These are phyloP conservation scores for Aureobasidium sp. DNA, from an alignment of 2,329 filamentous ascomycete species.

Conservation along the genomic window DNA sequence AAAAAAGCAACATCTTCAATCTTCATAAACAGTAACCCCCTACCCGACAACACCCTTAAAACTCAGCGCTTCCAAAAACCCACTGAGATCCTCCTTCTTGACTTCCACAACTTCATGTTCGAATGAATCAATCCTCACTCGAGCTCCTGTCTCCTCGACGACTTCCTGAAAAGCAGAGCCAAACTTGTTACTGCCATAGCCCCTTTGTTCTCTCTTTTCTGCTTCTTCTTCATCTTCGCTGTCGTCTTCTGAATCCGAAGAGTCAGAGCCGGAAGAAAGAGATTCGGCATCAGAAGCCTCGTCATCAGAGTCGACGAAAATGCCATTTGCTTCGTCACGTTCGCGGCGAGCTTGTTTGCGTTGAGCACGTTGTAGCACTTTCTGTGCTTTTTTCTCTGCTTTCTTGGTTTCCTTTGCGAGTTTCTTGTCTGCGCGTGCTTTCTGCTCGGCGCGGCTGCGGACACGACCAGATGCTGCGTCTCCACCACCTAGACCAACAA, in stretches of 20 bases:
- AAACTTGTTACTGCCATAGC: constrained; percentile 78
- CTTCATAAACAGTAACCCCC: neutral
- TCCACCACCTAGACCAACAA: constrained; percentile 86
- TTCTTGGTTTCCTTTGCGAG: constrained; percentile 48
- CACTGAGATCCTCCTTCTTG: constrained; percentile 86
- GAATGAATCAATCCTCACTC: constrained; percentile 90
- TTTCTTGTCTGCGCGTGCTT: constrained; percentile 56
- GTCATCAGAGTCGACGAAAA: constrained; percentile 36
- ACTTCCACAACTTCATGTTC: constrained; percentile 97
- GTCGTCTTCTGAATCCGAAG: constrained; percentile 20
- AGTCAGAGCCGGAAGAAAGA: constrained; percentile 20
- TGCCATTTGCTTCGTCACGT: constrained; percentile 48
- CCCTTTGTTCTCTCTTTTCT: constrained; percentile 46
- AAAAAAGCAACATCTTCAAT: too few species aligned
- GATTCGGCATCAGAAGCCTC: constrained; percentile 32
- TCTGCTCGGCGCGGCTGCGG: constrained; percentile 28
- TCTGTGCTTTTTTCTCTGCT: constrained; percentile 41
- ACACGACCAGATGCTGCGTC: constrained; percentile 52
- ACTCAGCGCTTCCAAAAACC: constrained; percentile 85
- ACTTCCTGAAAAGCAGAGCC: constrained; percentile 95
- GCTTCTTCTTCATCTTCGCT: constrained; percentile 45
- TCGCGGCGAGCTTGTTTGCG: constrained; percentile 51
- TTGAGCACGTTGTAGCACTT: constrained; percentile 48
- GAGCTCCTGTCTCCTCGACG: constrained; percentile 78
- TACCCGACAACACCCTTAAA: constrained; percentile 73